These are phyloP conservation scores for Fusarium veterinarium DNA, from an alignment of 2,329 filamentous ascomycete genomes.

Conservation along the genomic window DNA sequence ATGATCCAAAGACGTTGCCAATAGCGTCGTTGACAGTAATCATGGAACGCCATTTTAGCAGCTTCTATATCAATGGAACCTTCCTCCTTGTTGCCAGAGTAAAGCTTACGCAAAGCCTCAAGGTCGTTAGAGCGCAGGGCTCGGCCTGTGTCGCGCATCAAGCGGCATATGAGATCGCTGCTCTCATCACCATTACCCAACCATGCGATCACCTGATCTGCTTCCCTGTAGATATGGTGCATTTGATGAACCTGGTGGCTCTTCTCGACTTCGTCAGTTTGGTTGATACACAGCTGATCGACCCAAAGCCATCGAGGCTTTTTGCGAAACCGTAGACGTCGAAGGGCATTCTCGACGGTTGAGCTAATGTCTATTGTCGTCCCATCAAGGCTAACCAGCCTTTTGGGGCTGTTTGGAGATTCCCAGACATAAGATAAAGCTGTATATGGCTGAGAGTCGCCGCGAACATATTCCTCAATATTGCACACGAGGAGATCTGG, in stretches of 20 bases:
- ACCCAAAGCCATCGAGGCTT: neutral
- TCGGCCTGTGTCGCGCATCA: neutral
- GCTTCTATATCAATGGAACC: neutral
- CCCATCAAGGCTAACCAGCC: neutral
- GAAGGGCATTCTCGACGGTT: neutral
- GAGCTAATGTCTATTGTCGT: neutral
- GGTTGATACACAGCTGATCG: neutral
- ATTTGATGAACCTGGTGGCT: neutral
- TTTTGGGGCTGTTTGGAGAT: neutral
- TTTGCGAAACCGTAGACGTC: neutral
- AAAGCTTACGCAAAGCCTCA: neutral
- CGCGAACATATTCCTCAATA: neutral
- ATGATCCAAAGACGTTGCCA: slow-evolving; percentile 1
- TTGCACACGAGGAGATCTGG: neutral
- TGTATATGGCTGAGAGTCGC: neutral
- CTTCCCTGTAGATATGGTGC: neutral
- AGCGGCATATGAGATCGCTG: neutral
- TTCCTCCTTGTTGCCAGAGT: neutral
- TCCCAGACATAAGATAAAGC: neutral
- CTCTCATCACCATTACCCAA: neutral
- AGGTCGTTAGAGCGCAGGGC: neutral
- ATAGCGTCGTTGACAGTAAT: neutral
- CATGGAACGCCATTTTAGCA: neutral
- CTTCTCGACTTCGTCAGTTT: neutral
- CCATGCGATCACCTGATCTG: neutral